Conservation (phyloP, 2,329 filamentous ascomycete species). For the Pseudonectria foliicola region DNA sequence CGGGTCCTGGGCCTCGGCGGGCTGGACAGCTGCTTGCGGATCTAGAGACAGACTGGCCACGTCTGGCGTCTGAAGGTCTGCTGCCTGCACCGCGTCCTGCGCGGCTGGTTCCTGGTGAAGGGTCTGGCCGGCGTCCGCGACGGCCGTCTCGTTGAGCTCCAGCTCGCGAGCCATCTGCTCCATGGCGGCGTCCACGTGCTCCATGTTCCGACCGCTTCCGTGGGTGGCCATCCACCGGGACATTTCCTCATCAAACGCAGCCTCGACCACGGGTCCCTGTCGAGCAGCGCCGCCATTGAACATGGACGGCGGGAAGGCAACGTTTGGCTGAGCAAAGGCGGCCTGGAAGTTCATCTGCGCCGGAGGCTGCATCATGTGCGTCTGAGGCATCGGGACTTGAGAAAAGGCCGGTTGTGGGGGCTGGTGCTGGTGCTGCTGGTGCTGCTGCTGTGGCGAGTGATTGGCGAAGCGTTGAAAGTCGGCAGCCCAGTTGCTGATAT, state of each 20-base stretch:
- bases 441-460: constrained; percentile 20
- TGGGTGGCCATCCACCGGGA: constrained; percentile 34
- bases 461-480: constrained; percentile 29
- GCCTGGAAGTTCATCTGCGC: constrained; percentile 23
- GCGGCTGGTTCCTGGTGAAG: constrained; percentile 3
- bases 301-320: constrained; percentile 22
- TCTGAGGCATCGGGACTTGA: constrained; percentile 14
- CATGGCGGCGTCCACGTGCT: constrained; percentile 36
- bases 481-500: constrained; percentile 28
- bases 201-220: constrained; percentile 25
- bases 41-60: constrained; percentile 26
- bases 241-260: constrained; percentile 36
- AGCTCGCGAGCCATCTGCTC: constrained; percentile 36
- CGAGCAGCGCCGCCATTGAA: constrained; percentile 14
- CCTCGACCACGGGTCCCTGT: constrained; percentile 17
- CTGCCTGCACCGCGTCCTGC: not conserved
- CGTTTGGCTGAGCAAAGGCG: constrained; percentile 22
- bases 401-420: constrained; percentile 12
- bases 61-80: constrained; percentile 26
- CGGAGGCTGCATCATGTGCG: constrained; percentile 17
- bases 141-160: constrained; percentile 27
- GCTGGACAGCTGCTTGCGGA: constrained; percentile 1
- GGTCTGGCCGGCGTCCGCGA: constrained; percentile 16
- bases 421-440: constrained; percentile 18
- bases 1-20: constrained; percentile 7